A percentile compares a stretch with the other conserved stretches of the same genome.
Evolutionary conservation across 2,329 filamentous ascomycete genomes (phyloP).

Genomic region (Salinomyces thailandicus): DNA sequence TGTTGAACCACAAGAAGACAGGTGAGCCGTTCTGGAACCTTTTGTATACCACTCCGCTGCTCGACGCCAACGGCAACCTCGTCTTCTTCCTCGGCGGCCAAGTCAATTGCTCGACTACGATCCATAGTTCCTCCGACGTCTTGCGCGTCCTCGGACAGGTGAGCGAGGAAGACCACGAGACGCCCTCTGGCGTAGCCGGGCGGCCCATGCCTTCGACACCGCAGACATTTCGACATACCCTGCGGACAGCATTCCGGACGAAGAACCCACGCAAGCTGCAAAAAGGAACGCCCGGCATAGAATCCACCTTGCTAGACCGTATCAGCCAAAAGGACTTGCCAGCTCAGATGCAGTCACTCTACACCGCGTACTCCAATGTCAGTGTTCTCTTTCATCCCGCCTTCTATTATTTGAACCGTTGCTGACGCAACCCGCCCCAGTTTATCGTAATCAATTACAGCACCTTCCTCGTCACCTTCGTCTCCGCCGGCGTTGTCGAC

Average conservation of each 20-base stretch:
- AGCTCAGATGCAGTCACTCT: slow-evolving; percentile 32
- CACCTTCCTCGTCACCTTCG: slow-evolving; percentile 36
- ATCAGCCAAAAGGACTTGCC: slow-evolving; percentile 28
- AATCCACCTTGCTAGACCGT: slow-evolving; percentile 29
- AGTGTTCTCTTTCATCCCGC: not conserved
- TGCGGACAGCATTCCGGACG: too few relatives aligned
- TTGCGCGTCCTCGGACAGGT: slow-evolving; percentile 34
- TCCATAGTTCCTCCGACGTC: slow-evolving; percentile 43
- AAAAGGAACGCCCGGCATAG: slow-evolving; percentile 29
- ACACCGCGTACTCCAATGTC: slow-evolving; percentile 37
- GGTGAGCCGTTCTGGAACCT: slow-evolving; percentile 49
- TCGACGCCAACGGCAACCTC: slow-evolving; percentile 38
- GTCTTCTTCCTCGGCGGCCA: slow-evolving; percentile 48
- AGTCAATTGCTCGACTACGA: slow-evolving; percentile 46
- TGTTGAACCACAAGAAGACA: slow-evolving; percentile 43
- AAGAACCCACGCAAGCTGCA: too few relatives aligned
- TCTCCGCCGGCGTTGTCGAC: slow-evolving; percentile 54
- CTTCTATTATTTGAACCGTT: not conserved
- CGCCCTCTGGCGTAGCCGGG: not conserved
- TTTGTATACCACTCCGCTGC: slow-evolving; percentile 44
- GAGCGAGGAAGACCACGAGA: slow-evolving; percentile 4
- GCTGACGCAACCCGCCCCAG: slow-evolving; percentile 13
- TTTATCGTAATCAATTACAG: slow-evolving; percentile 31
- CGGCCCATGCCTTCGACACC: not conserved
- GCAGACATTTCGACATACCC: too few relatives aligned